These are phyloP conservation scores for Starmerella sp. DNA, from an alignment of 805 yeast genomes.

Conservation along the genomic window DNA sequence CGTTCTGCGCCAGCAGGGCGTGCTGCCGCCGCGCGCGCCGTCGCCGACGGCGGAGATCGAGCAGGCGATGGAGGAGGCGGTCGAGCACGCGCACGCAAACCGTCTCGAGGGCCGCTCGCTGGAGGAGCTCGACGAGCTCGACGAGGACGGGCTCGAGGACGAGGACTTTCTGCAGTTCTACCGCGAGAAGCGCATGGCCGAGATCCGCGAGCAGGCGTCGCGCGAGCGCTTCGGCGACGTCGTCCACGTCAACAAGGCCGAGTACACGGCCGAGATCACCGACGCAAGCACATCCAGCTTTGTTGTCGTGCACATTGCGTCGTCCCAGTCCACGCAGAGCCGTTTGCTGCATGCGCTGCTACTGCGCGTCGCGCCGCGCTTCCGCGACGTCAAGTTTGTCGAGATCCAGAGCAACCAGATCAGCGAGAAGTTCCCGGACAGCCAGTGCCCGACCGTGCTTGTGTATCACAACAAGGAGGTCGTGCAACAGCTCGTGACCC, in stretches of 20 bases:
- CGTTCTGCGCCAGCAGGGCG: slow-evolving; percentile 76
- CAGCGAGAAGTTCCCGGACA: slow-evolving; percentile 81
- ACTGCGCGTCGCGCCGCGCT: slow-evolving; percentile 48
- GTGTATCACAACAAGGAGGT: slow-evolving; percentile 73
- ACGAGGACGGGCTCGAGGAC: slow-evolving; percentile 89
- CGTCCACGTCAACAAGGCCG: slow-evolving; percentile 71
- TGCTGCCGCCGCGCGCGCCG: slow-evolving; percentile 83
- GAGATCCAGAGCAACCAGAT: slow-evolving; percentile 89
- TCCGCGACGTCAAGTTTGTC: slow-evolving; percentile 74
- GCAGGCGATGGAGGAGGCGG: slow-evolving; percentile 75
- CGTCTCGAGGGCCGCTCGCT: slow-evolving; percentile 65
- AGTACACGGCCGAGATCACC: slow-evolving; percentile 76
- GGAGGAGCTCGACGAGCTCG: slow-evolving; percentile 75
- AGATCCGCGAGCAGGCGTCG: slow-evolving; percentile 49
- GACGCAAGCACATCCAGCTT: slow-evolving; percentile 50
- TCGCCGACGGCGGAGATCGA: slow-evolving; percentile 81
- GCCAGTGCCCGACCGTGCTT: slow-evolving; percentile 81
- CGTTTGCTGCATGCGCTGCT: slow-evolving; percentile 56
- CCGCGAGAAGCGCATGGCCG: slow-evolving; percentile 65
- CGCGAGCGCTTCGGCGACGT: slow-evolving; percentile 62
- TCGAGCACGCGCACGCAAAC: slow-evolving; percentile 67
- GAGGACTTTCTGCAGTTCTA: slow-evolving; percentile 58
- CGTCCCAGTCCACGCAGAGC: slow-evolving; percentile 53
- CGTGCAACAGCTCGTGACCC: slow-evolving; percentile 66
- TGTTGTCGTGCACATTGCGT: slow-evolving; percentile 70